These are phyloP conservation scores for Talaromyces borbonicus DNA, from an alignment of 495 filamentous ascomycete genomes.

Conservation along the genomic window DNA sequence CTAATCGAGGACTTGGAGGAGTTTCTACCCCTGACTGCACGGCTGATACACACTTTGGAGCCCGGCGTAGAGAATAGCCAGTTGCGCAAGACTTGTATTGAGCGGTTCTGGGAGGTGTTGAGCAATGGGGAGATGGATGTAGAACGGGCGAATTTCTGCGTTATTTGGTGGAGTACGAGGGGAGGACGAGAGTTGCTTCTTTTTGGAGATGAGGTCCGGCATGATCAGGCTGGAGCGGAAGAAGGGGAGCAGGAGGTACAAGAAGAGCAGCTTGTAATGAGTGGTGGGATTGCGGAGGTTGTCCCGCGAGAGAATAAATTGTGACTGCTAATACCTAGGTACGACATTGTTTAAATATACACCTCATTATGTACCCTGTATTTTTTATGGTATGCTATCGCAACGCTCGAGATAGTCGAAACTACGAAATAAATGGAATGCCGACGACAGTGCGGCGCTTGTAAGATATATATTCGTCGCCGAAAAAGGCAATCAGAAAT, in stretches of 20 bases:
- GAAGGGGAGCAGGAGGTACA: constrained; percentile 17
- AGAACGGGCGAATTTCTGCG: constrained; percentile 67
- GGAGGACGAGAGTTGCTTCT: constrained; percentile 59
- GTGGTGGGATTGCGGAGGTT: constrained; percentile 39
- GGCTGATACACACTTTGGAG: constrained; percentile 44
- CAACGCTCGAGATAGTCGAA: neutral
- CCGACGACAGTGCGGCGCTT: constrained; percentile 54
- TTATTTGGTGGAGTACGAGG: constrained; percentile 76
- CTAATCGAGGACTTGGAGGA: constrained; percentile 59
- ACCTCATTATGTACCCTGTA: too few relatives aligned
- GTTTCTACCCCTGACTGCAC: constrained; percentile 64
- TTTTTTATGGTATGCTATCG: too few relatives aligned
- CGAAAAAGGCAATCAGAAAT: constrained; percentile 72
- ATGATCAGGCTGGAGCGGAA: constrained; percentile 12
- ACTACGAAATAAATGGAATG: constrained; percentile 57
- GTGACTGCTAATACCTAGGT: constrained; percentile 11
- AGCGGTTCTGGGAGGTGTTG: constrained; percentile 77
- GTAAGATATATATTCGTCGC: constrained; percentile 69
- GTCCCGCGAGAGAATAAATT: constrained; percentile 35
- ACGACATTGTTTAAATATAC: neutral
- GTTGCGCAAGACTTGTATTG: constrained; percentile 57
- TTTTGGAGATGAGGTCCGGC: constrained; percentile 35
- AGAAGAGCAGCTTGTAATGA: constrained; percentile 37
- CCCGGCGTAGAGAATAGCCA: constrained; percentile 35
- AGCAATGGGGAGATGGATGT: constrained; percentile 87